Evolutionary conservation across 345 rosid species (phyloP), one percentile per base, ranked within the genome.

Genomic region (Odontarrhena argentea): DNA sequence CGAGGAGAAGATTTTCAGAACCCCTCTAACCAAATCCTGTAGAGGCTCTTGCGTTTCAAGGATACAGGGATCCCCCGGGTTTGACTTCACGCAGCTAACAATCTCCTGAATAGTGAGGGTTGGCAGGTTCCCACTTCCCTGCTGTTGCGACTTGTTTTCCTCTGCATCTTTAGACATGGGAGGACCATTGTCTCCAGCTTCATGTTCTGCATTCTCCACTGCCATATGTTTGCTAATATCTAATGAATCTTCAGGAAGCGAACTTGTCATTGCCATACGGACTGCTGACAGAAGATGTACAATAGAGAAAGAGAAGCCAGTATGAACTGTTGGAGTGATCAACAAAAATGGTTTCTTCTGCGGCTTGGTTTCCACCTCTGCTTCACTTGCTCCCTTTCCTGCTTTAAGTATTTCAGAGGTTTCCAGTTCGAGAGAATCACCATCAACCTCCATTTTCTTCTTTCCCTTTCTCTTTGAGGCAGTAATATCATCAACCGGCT

Each of bases 11-110:
- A 87, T 91, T 82, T 86, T 95, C 73, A 95, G 84, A 65, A 86
- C 96, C 69, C 99, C 99, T 83, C 96, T 86, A 44, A 95, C 80
- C 79, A 95, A 81, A 84, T 95, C 99, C 65, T 88, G 89, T 66
- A 95, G 96, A 4, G 96, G 96, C 77, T 91, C 99, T 75, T 87
- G 99, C 15, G 96, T 87, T 83, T 91, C 93, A 44, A 91, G 91
- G 71, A 94, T 86, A 70, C 85, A 86, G 60, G 96, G 96, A 80
- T 94, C 99, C 51, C 96, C 92, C 10, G 99, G 99, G 71, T 89
- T 91, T 57, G 88, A 86, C 63, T 77, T 85, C 63, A 91, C 85
- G n/a, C 93, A 82, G 76, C 86, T 78, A 67, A 91, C 96, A 83
- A 91, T 88, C 82, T 94, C 96, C 86, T 84, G 95, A 60, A 88